Percentiles rank a stretch among this genome's conserved stretches.
Evolutionary conservation across 495 filamentous ascomycete species (phyloP).

Genomic region (Haplographium delicatum): DNA sequence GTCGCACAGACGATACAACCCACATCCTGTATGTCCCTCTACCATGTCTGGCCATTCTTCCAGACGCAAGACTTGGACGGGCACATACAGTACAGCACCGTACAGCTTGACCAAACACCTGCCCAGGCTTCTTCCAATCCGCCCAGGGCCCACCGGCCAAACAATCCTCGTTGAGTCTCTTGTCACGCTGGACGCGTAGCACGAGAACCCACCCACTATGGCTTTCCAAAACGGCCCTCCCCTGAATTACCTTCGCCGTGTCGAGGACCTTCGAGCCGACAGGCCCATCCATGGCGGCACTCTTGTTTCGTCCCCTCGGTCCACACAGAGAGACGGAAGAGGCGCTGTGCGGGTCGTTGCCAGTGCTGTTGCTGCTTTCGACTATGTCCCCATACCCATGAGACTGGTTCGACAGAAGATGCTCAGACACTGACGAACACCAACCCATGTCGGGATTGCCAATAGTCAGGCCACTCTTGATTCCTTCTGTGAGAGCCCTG

Average conservation of each 20-base stretch:
- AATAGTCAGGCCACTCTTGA: constrained; percentile 19
- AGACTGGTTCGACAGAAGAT: constrained; percentile 15
- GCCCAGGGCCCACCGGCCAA: constrained; percentile 4
- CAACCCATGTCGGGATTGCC: background rate
- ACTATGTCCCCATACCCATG: constrained; percentile 19
- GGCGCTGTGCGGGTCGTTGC: constrained; percentile 6
- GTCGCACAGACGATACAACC: constrained; percentile 3
- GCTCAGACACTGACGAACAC: constrained; percentile 12
- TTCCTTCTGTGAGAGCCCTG: too few relatives aligned
- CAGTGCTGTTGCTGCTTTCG: too few relatives aligned
- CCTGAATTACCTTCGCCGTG: background rate
- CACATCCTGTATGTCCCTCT: too few relatives aligned
- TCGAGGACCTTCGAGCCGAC: background rate
- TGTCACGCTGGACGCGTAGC: constrained; percentile 3
- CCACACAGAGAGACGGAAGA: constrained; percentile 12
- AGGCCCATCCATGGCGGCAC: constrained; percentile 6
- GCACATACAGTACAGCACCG: too few relatives aligned
- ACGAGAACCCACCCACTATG: background rate
- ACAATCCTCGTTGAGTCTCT: constrained; percentile 1
- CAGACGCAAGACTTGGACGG: too few relatives aligned
- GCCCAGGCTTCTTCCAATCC: too few relatives aligned
- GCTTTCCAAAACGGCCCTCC: background rate
- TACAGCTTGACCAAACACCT: too few relatives aligned
- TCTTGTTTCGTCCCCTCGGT: constrained; percentile 12
- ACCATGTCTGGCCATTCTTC: too few relatives aligned